These are phyloP conservation scores for Penicillium coffeae DNA, from an alignment of 495 filamentous ascomycete genomes.

Conservation along the genomic window DNA sequence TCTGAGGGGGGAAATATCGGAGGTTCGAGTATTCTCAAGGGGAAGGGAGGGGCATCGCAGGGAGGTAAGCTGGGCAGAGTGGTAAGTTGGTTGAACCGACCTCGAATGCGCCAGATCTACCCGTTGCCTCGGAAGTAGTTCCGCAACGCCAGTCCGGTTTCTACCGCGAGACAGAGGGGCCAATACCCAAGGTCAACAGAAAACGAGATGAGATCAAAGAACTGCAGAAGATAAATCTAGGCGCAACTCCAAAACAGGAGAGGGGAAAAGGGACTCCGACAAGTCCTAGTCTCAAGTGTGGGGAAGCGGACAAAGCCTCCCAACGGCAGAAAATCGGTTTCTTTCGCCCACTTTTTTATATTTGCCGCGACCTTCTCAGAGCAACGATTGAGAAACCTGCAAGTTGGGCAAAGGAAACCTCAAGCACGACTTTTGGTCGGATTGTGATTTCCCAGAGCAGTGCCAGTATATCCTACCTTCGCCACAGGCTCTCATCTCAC, in stretches of 20 bases:
- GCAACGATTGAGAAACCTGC: not conserved
- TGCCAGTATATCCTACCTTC: too few species aligned
- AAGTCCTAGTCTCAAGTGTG: constrained; percentile 20
- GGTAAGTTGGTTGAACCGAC: constrained; percentile 22
- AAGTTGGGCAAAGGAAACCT: not conserved
- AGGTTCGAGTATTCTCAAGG: constrained; percentile 9
- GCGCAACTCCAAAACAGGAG: constrained; percentile 4
- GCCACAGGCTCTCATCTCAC: not conserved
- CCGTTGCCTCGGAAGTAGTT: constrained; percentile 35
- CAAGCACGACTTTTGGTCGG: too few species aligned
- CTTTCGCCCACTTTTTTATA: constrained; percentile 21
- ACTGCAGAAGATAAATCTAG: constrained; percentile 1
- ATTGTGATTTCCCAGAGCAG: too few species aligned
- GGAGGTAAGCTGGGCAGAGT: constrained; percentile 17
- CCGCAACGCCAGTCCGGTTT: constrained; percentile 20
- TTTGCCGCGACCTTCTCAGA: not conserved
- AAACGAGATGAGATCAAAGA: constrained; percentile 1
- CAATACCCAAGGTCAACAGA: not conserved
- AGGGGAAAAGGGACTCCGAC: constrained; percentile 15
- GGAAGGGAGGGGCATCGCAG: constrained; percentile 16
- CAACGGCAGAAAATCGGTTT: constrained; percentile 29
- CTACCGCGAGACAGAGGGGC: constrained; percentile 4
- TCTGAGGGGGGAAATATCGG: constrained; percentile 3
- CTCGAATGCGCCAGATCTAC: constrained; percentile 46
- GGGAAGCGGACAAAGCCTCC: constrained; percentile 28